Evolutionary conservation across 345 rosid genomes (phyloP), one percentile per base, ranked within the genome.

Genomic region (Corchorus olitorius): DNA sequence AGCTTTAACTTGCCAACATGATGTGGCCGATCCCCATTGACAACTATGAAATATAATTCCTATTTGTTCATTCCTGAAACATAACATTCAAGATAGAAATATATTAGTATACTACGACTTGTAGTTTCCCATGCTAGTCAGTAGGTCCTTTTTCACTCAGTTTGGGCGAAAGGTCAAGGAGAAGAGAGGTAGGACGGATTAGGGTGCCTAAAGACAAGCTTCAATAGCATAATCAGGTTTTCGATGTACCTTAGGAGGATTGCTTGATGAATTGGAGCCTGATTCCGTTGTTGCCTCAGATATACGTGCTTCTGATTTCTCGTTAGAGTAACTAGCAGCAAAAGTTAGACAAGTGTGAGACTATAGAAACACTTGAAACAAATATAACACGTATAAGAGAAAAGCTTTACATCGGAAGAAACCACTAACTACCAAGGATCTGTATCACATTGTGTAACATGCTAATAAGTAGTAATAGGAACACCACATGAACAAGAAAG

Each of bases 261-360:
- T 74, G 76, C 75, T 75, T n/a, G 86, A 79, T 33, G 92, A 86
- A 65, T 63, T 81, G 9, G 88, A 83, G 81, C 82, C 81, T 65
- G 83, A 75, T 65, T 88, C 92, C 41, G 8, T 19, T 48, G 77
- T 72, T 74, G 85, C 76, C 65, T 85, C 89, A 10, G 82, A 76
- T 74, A 80, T 63, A 72, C 84, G 85, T 61, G 86, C 86, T 82
- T 89, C 89, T 50, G 97, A 89, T 79, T 94, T 93, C 80, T 90
- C 97, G 66, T 90, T 94, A 60, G 98, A 94, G 79, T 87, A 90
- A 49, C 99, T 93, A 62, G 27, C 71, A 86, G 55, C 75, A 55
- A 59, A 34, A 77, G 48, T 20, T 61, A 27, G 17, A 35, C 35
- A 17, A 27, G 27, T 19, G 52, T 79, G 53, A 61, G 73, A 52